phyloP scores from a whole-genome alignment of 257 asterid species.

The Solanum peruvianum region DNA sequence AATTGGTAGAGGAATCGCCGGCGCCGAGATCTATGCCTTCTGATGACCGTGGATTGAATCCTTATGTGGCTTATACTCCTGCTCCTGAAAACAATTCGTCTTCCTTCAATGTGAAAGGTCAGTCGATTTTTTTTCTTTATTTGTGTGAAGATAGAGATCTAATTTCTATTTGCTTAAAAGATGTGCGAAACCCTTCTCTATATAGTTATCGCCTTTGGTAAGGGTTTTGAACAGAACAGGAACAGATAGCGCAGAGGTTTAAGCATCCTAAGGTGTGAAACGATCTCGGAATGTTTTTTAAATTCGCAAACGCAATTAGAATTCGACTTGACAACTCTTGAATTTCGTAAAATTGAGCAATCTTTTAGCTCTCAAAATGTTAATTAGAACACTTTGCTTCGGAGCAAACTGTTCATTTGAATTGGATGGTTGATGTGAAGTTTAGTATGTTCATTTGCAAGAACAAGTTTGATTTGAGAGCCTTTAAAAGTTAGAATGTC shows the following conservation, averaged over 20 bases:
- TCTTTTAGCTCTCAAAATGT: background rate
- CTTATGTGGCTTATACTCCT: conserved; percentile 50
- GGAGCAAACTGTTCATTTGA: background rate
- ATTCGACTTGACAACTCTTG: background rate
- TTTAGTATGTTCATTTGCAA: background rate
- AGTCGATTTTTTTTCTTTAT: background rate
- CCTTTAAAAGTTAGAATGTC: background rate
- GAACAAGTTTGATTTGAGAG: background rate
- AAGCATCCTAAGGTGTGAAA: background rate
- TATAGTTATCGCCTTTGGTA: background rate
- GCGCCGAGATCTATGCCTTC: conserved; percentile 13
- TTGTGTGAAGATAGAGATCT: background rate
- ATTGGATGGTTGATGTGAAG: background rate
- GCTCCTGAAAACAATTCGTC: conserved; percentile 34
- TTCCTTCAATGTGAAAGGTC: conserved; percentile 70
- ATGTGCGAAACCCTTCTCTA: background rate
- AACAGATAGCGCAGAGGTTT: background rate
- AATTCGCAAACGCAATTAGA: background rate
- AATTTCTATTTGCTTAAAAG: background rate
- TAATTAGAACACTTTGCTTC: background rate
- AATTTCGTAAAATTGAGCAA: background rate
- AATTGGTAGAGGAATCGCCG: conserved; percentile 19
- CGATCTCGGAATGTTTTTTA: background rate
- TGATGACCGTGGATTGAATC: conserved; percentile 48
- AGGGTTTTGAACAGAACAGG: background rate